Evolutionary conservation across 768 basidiomycete genomes (phyloP), one percentile per base, ranked within the genome.

Genomic region (Tylopilus felleus): DNA sequence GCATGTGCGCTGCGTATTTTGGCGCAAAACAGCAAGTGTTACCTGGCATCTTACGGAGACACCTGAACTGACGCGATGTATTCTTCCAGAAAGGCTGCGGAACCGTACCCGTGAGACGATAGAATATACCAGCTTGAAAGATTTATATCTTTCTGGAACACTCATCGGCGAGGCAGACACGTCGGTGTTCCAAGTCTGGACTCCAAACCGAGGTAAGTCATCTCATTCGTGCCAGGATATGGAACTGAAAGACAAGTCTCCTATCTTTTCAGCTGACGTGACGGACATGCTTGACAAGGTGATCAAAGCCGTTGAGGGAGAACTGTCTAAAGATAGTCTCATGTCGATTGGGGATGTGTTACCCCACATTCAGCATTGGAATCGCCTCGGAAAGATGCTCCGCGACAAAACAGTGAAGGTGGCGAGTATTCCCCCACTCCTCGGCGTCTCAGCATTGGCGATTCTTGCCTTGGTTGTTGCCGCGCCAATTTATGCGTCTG

Each of bases 191-290:
- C 52, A 25, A 9, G 33, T 65, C 29, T 16, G 22, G 22, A 65
- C 59, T 4, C 64, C 65, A 40, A 64, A 64, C 12, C 49, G 55
- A 49, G 17, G 64, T 65, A 12, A 25, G 52, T 31, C 5, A 3
- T 19, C 10, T 35, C 16, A n/a, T 16, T 1, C 22, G 13, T 23
- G 5, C 23, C 3, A 16, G 16, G 16, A 17, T 17, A 16, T 17
- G 16, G 7, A 7, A 21, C 14, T 33, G 5, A 47, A 8, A 10
- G 9, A 13, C 10, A 25, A 21, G 21, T 13, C 13, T 33, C 31
- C 23, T 8, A 33, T 31, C 16, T 17, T 17, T 36, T 17, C 42
- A 44, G 28, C 41, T 5, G 55, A 57, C 13, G 29, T 44, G 16
- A n/a, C 17, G 1, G n/a, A 39, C 2, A 49, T 44, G 55, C 17